Evolutionary conservation across 371 early-diverging fungal genomes (phyloP).

Genomic region (Mortierella sp.): DNA sequence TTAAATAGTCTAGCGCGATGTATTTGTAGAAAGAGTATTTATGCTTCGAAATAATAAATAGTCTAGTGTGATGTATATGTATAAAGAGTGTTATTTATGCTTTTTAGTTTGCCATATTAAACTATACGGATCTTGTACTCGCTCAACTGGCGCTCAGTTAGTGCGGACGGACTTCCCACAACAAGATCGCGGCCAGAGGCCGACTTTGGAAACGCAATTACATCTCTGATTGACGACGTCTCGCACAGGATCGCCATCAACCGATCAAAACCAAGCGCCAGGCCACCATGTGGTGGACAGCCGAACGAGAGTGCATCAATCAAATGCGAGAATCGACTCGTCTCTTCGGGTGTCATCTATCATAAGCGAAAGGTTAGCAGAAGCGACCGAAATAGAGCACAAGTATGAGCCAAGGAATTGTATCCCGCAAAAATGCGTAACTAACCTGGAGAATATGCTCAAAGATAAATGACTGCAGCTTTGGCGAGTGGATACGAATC

Average conservation of each 20-base stretch:
- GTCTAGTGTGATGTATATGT: neutral
- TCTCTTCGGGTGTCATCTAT: conserved; percentile 61
- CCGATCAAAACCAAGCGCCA: conserved; percentile 92
- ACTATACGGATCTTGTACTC: conserved; percentile 67
- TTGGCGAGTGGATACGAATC: conserved; percentile 88
- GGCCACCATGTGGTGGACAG: conserved; percentile 94
- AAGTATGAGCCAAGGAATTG: neutral
- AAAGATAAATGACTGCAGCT: conserved; percentile 82
- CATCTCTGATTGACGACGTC: conserved; percentile 85
- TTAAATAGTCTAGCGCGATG: neutral
- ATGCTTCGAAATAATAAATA: no score
- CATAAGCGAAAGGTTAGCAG: no score
- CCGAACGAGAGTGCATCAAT: conserved; percentile 86
- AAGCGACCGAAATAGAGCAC: neutral
- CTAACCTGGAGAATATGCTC: conserved; percentile 73
- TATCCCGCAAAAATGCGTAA: no score
- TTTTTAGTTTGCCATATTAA: neutral
- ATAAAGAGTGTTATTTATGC: neutral
- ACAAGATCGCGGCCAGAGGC: conserved; percentile 86
- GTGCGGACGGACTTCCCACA: conserved; percentile 80
- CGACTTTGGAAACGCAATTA: conserved; percentile 95
- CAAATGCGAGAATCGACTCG: conserved; percentile 82
- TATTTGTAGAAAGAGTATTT: neutral
- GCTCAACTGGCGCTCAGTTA: conserved; percentile 70
- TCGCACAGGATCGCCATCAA: conserved; percentile 84